Conservation (phyloP, 2,329 filamentous ascomycete genomes). For the Hysterium pulicare region DNA sequence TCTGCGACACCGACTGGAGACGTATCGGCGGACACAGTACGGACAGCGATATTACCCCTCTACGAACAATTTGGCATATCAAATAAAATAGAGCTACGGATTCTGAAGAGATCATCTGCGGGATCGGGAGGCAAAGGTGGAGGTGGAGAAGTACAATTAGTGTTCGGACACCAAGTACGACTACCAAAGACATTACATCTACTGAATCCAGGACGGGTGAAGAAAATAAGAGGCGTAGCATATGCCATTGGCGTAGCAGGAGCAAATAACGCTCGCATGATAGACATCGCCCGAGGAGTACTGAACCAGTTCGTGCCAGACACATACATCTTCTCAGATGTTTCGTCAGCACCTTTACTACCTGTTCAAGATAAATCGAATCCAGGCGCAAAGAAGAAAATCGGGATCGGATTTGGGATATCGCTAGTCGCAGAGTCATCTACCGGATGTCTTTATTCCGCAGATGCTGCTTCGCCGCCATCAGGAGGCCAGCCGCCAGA, state of each 20-base stretch:
- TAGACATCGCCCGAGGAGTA: conserved; percentile 81
- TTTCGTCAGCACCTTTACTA: conserved; percentile 58
- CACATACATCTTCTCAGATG: conserved; percentile 79
- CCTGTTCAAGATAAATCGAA: conserved; percentile 69
- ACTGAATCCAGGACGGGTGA: conserved; percentile 77
- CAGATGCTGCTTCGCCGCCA: conserved; percentile 72
- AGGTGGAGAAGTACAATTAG: conserved; percentile 86
- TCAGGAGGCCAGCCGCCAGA: conserved; percentile 81
- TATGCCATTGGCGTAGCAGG: conserved; percentile 90
- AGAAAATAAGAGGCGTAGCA: conserved; percentile 85
- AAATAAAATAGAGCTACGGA: conserved; percentile 77
- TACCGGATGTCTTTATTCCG: conserved; percentile 80
- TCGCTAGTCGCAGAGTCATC: conserved; percentile 91
- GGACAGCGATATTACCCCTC: conserved; percentile 85
- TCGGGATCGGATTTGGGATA: conserved; percentile 88
- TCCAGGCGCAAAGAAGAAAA: conserved; percentile 50
- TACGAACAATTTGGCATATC: conserved; percentile 89
- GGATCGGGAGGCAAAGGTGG: conserved; percentile 74
- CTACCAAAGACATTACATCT: conserved; percentile 92
- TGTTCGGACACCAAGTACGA: conserved; percentile 89
- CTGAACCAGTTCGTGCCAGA: conserved; percentile 80
- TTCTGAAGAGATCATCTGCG: conserved; percentile 71
- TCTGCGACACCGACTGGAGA: conserved; percentile 79
- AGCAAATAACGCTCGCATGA: conserved; percentile 93
- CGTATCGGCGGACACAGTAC: conserved; percentile 86